A percentile compares a stretch with the other conserved stretches of the same genome.
Conservation (phyloP, 345 rosid species). For the Pistacia atlantica region DNA sequence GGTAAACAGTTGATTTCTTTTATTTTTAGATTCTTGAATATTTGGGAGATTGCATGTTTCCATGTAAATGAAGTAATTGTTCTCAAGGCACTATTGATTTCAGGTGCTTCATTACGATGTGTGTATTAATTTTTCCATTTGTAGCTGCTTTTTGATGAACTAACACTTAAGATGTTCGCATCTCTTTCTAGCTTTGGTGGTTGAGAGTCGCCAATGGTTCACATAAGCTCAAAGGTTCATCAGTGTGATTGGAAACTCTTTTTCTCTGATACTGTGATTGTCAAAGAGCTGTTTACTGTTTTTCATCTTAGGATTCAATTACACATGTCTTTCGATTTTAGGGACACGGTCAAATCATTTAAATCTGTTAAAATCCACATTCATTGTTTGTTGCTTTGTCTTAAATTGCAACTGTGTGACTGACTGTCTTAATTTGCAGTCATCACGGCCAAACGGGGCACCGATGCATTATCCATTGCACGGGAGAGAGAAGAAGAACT, state of each 20-base stretch:
- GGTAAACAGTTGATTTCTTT: conserved; percentile 31
- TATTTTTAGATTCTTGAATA: neutral
- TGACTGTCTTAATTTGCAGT: conserved; percentile 32
- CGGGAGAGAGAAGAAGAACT: conserved; percentile 30
- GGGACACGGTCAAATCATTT: neutral
- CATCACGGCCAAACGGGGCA: conserved; percentile 38
- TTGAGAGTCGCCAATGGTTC: neutral
- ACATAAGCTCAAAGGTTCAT: neutral
- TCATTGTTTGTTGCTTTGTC: neutral
- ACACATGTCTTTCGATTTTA: no score
- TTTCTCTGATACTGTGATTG: no score
- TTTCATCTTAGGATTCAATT: no score
- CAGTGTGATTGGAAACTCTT: no score
- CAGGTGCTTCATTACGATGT: neutral
- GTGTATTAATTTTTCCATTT: neutral
- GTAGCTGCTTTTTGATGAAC: neutral
- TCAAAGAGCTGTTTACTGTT: no score
- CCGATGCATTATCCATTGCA: conserved; percentile 39
- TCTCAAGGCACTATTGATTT: no score
- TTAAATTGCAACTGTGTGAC: neutral
- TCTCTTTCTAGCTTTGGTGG: conserved; percentile 2
- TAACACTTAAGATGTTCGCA: neutral
- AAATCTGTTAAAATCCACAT: neutral
- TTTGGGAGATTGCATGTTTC: no score
- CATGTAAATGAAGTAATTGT: neutral